Evolutionary conservation across 164 flowering plant genomes (phyloP).

Genomic region (Euptelea pleiosperma): DNA sequence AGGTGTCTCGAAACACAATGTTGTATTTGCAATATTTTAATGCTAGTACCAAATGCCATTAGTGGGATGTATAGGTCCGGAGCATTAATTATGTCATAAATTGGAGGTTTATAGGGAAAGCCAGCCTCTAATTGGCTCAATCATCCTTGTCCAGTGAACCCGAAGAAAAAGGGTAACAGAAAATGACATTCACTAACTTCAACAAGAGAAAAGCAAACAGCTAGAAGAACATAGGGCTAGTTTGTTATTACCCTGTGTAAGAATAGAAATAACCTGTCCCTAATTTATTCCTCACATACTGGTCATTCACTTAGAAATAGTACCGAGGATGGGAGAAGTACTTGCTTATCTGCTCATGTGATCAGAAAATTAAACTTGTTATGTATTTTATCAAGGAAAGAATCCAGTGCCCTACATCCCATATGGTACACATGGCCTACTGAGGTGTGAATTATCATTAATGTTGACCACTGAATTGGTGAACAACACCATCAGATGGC

Average conservation of each 20-base stretch:
- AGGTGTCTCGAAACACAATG: too few species aligned
- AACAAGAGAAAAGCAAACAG: not conserved
- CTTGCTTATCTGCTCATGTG: constrained; percentile 52
- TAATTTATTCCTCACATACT: constrained; percentile 74
- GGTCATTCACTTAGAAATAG: constrained; percentile 77
- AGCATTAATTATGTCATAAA: constrained; percentile 61
- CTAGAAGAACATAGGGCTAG: not conserved
- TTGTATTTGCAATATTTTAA: too few species aligned
- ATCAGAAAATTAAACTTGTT: not conserved
- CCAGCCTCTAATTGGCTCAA: constrained; percentile 57
- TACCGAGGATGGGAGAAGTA: constrained; percentile 75
- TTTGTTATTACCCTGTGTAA: constrained; percentile 53
- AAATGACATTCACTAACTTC: not conserved
- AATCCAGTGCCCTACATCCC: not conserved
- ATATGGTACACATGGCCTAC: not conserved
- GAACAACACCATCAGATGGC: too few species aligned
- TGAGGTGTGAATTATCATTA: too few species aligned
- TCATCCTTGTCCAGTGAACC: constrained; percentile 65
- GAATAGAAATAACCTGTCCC: constrained; percentile 64
- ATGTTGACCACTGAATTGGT: too few species aligned
- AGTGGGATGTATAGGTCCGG: constrained; percentile 62
- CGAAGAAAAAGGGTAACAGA: constrained; percentile 8
- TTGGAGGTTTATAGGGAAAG: constrained; percentile 63
- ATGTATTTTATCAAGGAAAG: not conserved
- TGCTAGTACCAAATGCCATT: constrained; percentile 61